Base-by-base conservation (phyloP, 345 rosid species). In the Xanthoceras sorbifolium region DNA sequence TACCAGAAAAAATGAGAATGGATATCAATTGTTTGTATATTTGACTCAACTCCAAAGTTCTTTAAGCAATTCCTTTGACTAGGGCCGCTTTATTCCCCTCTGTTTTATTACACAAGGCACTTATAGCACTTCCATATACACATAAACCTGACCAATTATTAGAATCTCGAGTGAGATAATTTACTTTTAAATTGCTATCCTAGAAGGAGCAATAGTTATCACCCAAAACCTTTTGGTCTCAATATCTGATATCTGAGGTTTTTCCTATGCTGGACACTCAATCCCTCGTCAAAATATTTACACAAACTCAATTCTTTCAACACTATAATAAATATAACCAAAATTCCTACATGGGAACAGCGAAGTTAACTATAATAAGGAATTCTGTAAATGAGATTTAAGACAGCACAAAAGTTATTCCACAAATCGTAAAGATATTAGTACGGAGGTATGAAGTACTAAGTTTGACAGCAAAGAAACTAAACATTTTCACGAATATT, bases 381-480 rank as follows among this genome's bases (percentile, higher is more conserved):
- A 26, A 72, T 67, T 59, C 28, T 32, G 44, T 15, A 62, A 23
- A n/a, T 57, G 46, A 17, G 25, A 71, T 6, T 52, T 17, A 55
- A 54, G 26, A 29, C 72, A 25, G 7, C 7, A 52, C n/a, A n/a
- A n/a, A n/a, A n/a, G n/a, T n/a, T n/a, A n/a, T n/a, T n/a, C n/a
- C n/a, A n/a, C n/a, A n/a, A n/a, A n/a, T n/a, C n/a, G 23, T 70
- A 28, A n/a, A 48, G 18, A 61, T 42, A 34, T 32, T 65, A 12
- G 26, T 66, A 72, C 32, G 23, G 12, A 57, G 54, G 50, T 46
- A 26, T 34, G 54, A 14, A 52, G 23, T 8, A 50, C 10, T 60
- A 62, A n/a, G 18, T 64, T 57, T 38, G 42, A 50, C 23, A 67
- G 60, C 4, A 17, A 59, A 67, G 3, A 80, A 74, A 36, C 28